A percentile compares a stretch with the other conserved stretches of the same genome.
Evolutionary conservation across 208 protist species (phyloP).

Genomic region (Plasmodiophora brassicae): DNA sequence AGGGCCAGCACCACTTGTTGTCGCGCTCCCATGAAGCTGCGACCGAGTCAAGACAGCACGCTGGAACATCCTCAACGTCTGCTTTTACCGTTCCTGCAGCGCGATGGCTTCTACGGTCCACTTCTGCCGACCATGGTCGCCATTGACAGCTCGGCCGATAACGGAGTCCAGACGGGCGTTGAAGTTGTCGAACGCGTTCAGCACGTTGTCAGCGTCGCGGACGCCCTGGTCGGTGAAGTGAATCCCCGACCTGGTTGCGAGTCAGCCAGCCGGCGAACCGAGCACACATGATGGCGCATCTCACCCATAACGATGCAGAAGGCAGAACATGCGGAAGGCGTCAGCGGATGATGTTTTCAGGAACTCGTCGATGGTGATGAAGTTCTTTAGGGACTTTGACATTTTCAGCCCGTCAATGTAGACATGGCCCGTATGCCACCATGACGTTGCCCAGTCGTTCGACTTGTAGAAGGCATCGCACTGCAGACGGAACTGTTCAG

Average conservation of each 20-base stretch:
- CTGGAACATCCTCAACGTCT: neutral
- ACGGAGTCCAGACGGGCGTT: neutral
- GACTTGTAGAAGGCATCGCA: neutral
- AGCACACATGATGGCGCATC: neutral
- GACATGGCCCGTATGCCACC: constrained; percentile 87
- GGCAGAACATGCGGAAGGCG: constrained; percentile 32
- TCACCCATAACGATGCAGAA: constrained; percentile 26
- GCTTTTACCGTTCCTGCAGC: neutral
- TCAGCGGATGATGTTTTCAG: constrained; percentile 47
- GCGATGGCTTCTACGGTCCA: neutral
- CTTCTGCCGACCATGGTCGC: neutral
- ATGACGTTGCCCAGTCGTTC: constrained; percentile 95
- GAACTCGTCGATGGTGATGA: constrained; percentile 88
- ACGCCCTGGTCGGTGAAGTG: neutral
- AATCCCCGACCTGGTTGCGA: neutral
- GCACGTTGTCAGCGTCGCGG: neutral
- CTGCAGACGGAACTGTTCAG: too few relatives aligned
- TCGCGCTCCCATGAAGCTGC: neutral
- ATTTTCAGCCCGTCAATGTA: constrained; percentile 96
- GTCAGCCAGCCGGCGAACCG: neutral
- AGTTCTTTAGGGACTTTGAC: constrained; percentile 99
- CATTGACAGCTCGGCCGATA: neutral
- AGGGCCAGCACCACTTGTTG: neutral
- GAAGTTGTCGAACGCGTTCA: neutral
- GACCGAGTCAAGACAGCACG: neutral